A percentile compares a stretch with the other conserved stretches of the same genome.
Evolutionary conservation across 2,329 filamentous ascomycete genomes (phyloP).

Genomic region (Teratosphaeria pseudoeucalypti): DNA sequence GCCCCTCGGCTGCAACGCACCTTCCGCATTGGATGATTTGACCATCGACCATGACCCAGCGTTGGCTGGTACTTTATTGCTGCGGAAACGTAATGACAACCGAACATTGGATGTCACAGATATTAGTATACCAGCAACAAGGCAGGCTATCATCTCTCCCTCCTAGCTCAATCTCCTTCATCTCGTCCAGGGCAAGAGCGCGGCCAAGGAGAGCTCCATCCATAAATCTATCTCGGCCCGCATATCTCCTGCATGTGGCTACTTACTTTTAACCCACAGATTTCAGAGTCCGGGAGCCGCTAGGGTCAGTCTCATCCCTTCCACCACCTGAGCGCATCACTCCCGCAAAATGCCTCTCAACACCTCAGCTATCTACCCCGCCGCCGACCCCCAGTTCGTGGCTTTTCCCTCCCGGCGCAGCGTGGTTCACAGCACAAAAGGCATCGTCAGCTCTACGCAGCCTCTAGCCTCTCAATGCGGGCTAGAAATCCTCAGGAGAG

Average conservation of each 20-base stretch:
- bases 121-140: neutral
- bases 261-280: neutral
- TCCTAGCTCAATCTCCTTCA: neutral
- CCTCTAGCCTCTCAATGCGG: conserved; percentile 83
- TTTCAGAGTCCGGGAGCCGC: neutral
- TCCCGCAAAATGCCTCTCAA: conserved; percentile 36
- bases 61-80: neutral
- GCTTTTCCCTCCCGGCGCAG: conserved; percentile 73
- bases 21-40: neutral
- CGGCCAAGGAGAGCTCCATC: neutral
- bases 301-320: too few relatives aligned
- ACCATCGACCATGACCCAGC: neutral
- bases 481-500: conserved; percentile 69
- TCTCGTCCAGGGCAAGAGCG: neutral
- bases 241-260: neutral
- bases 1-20: neutral
- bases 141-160: neutral
- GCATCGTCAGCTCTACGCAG: conserved; percentile 83
- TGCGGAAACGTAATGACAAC: neutral
- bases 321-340: neutral
- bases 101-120: neutral
- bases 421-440: conserved; percentile 85
- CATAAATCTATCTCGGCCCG: neutral
- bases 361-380: conserved; percentile 40
- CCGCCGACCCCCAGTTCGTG: conserved; percentile 41